Base-by-base conservation (phyloP, 179 eudicot species). In the Heliamphora pulchella region DNA sequence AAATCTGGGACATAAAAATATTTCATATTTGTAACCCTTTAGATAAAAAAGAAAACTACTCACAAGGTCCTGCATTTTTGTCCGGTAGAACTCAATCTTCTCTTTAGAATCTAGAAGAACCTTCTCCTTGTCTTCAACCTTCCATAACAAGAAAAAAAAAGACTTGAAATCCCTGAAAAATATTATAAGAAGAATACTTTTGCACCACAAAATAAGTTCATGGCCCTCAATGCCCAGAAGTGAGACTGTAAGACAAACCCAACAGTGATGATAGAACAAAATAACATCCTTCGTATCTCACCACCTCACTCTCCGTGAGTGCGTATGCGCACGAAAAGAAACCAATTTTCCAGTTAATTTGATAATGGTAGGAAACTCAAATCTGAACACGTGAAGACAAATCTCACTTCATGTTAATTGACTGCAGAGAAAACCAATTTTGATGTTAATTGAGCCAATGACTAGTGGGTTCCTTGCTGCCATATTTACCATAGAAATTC, bases 31-130 rank as follows among this genome's bases (percentile, higher is more conserved):
- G 4, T 51, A 43, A 68, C 41, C 2, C 80, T 9, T 39, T 31
- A 31, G 54, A 64, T 48, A 8, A 2, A 61, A 75, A 74, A 72
- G 39, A 51, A 65, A 72, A 75, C 61, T 62, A 85, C 97, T 90
- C 83, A 96, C 99, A 85, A 96, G 92, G 83, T 96, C 99, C 84
- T 96, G 99, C 99, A 96, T 94, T 83, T 92, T 96, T 79, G 89
- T 87, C 74, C 98, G 88, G 86, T 88, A 96, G 88, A 87, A 94
- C 82, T 91, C 97, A 84, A 87, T 87, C 88, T 94, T 91, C 80
- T 96, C 99, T 86, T 84, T 92, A 47, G 97, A 89, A 85, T 96
- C 99, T 81, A 94, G 86, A 84, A 91, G 83, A 83, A 91, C 86
- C 84, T 94, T 90, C 84, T 91, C 98, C 80, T 91, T 80, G 78